A percentile compares a stretch with the other conserved stretches of the same genome.
phyloP scores from a whole-genome alignment of 805 yeast species.

The Candida ficus region DNA sequence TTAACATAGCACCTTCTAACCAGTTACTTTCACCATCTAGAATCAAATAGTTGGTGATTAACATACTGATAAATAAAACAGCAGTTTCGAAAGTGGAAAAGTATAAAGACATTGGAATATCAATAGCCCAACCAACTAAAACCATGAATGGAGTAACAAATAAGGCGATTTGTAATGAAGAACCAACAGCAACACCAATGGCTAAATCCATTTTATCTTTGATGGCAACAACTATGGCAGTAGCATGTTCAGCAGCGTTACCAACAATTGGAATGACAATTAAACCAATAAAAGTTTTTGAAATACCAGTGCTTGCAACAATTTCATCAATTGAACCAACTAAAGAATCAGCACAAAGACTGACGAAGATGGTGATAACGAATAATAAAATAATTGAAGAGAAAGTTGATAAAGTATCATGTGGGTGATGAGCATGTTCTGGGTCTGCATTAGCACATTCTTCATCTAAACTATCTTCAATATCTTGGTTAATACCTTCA shows the following conservation, averaged over 20 bases:
- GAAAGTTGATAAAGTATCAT: constrained; percentile 40
- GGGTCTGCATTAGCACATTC: constrained; percentile 1
- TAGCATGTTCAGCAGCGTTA: constrained; percentile 97
- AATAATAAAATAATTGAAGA: constrained; percentile 53
- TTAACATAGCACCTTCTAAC: constrained; percentile 92
- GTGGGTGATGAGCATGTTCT: constrained; percentile 23
- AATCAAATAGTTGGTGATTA: constrained; percentile 80
- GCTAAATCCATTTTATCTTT: constrained; percentile 98
- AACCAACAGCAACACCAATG: constrained; percentile 93
- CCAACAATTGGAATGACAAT: constrained; percentile 95
- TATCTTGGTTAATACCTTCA: constrained; percentile 45
- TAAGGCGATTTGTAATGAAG: constrained; percentile 90
- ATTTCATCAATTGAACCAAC: constrained; percentile 92
- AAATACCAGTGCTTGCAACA: constrained; percentile 77
- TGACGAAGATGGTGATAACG: constrained; percentile 69
- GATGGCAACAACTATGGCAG: constrained; percentile 91
- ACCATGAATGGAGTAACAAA: constrained; percentile 96
- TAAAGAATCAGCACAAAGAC: constrained; percentile 87
- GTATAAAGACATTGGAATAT: constrained; percentile 87
- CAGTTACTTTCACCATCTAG: constrained; percentile 95
- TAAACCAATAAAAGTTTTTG: constrained; percentile 93
- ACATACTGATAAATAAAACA: constrained; percentile 82
- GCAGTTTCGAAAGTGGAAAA: constrained; percentile 94
- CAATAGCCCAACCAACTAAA: constrained; percentile 85
- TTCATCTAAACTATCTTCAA: constrained; percentile 25